A percentile compares a stretch with the other conserved stretches of the same genome.
phyloP scores from a whole-genome alignment of 805 yeast species.

The Starmera quercuum region DNA sequence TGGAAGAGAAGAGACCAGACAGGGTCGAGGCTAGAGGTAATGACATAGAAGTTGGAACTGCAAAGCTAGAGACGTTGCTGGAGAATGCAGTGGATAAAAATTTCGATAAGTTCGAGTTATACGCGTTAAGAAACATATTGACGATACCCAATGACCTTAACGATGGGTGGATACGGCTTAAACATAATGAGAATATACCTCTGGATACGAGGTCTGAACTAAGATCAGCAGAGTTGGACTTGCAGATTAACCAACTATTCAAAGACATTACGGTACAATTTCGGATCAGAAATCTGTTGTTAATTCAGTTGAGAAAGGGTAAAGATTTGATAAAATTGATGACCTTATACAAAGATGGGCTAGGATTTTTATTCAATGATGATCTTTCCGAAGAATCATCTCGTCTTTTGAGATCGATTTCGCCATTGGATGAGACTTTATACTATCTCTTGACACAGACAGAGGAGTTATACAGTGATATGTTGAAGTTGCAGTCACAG shows the following conservation, averaged over 20 bases:
- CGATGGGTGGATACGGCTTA: constrained; percentile 59
- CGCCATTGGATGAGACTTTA: constrained; percentile 41
- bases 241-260: constrained; percentile 24
- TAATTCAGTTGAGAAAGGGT: constrained; percentile 31
- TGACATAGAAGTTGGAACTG: constrained; percentile 56
- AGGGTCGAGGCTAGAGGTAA: constrained; percentile 16
- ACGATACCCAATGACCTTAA: constrained; percentile 58
- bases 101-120: constrained; percentile 81
- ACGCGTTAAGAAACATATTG: constrained; percentile 70
- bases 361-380: constrained; percentile 21
- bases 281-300: constrained; percentile 32
- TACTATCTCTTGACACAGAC: constrained; percentile 37
- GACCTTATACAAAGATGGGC: constrained; percentile 22
- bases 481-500: constrained; percentile 4
- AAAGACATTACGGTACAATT: constrained; percentile 36
- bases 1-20: constrained; percentile 7
- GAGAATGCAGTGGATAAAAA: constrained; percentile 73
- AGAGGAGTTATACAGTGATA: constrained; percentile 19
- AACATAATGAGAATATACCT: constrained; percentile 56
- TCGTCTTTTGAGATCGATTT: constrained; percentile 24
- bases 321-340: constrained; percentile 26
- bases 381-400: constrained; percentile 5
- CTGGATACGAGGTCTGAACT: constrained; percentile 12
- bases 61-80: constrained; percentile 66
- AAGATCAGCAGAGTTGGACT: constrained; percentile 20